These are phyloP conservation scores for Lodderomyces elongisporus DNA, from an alignment of 1,139 yeast species.

Conservation along the genomic window DNA sequence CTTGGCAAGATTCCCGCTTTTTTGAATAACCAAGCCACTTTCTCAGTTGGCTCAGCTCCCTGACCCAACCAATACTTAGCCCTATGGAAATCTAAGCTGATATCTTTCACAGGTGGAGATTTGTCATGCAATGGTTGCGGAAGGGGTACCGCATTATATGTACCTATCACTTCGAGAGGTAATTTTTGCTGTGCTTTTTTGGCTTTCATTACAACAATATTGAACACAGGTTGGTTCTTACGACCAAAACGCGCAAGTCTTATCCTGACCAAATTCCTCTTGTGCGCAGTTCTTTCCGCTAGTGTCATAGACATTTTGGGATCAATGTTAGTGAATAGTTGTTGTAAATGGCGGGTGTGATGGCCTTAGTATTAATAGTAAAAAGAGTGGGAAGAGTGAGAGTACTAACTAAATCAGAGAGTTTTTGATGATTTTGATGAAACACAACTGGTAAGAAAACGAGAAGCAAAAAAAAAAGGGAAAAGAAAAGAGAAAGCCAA, in stretches of 20 bases:
- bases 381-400: too few species aligned
- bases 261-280: constrained; percentile 34
- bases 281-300: constrained; percentile 8
- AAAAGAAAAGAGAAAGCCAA: not conserved
- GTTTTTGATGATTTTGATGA: not conserved
- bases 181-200: constrained; percentile 70
- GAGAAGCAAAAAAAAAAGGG: not conserved
- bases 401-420: not conserved
- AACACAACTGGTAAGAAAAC: not conserved
- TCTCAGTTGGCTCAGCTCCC: constrained; percentile 93
- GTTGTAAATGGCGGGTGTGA: too few species aligned
- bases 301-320: constrained; percentile 5
- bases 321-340: too few species aligned
- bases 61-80: constrained; percentile 98
- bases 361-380: too few species aligned
- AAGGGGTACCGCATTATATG: constrained; percentile 80
- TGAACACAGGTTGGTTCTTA: constrained; percentile 79
- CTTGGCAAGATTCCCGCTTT: constrained; percentile 75
- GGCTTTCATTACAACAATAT: constrained; percentile 82
- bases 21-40: constrained; percentile 71
- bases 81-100: constrained; percentile 78
- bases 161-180: constrained; percentile 94
- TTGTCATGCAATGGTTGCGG: constrained; percentile 46
- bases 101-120: constrained; percentile 49
- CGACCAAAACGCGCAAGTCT: constrained; percentile 93